phyloP scores from a whole-genome alignment of 2,329 filamentous ascomycete genomes.

The Penicillium hesseltinei region DNA sequence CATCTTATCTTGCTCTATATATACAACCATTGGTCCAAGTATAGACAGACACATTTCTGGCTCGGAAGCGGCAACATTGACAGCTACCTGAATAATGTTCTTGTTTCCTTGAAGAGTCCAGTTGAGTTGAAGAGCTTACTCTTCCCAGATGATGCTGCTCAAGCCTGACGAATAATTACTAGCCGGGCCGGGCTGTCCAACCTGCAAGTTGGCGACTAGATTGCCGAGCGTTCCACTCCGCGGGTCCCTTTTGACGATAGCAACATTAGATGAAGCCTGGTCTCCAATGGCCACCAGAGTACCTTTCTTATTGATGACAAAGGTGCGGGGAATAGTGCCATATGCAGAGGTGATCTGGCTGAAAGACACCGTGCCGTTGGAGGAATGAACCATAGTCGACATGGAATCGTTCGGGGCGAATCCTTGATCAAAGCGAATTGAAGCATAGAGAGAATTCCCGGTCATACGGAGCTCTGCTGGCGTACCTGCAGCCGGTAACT shows the following conservation, averaged over 20 bases:
- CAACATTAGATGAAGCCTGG: background rate
- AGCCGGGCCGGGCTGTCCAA: background rate
- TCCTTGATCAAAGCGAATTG: background rate
- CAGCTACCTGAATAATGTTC: background rate
- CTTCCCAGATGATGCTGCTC: background rate
- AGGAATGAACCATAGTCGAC: background rate
- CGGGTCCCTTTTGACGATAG: background rate
- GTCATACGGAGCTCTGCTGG: background rate
- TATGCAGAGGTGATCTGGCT: background rate
- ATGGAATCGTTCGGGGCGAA: background rate
- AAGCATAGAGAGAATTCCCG: background rate
- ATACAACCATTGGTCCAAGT: background rate
- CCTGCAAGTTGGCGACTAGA: background rate
- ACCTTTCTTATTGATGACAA: background rate
- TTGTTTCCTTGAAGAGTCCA: background rate
- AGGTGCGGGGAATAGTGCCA: background rate
- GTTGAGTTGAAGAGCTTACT: background rate
- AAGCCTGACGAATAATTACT: background rate
- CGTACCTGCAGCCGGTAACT: background rate
- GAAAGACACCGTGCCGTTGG: background rate
- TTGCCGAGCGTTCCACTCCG: background rate
- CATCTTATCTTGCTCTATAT: background rate
- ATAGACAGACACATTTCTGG: background rate
- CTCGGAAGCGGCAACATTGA: background rate
- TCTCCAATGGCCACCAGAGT: background rate